Conservation (phyloP, 441 rosid species). For the Gossypium lobatum region DNA sequence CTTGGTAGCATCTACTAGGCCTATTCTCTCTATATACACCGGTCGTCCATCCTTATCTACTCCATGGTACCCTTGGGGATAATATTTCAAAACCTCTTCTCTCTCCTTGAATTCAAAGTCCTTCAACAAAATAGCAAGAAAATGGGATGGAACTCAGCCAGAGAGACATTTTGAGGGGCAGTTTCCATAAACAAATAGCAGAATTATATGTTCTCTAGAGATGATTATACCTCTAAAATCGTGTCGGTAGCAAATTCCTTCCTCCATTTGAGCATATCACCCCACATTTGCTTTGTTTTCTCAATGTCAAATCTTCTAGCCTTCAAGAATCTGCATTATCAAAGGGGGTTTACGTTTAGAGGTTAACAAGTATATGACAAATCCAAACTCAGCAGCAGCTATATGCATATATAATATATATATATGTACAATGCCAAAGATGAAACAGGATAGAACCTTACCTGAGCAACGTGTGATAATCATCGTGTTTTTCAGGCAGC, state of each 20-base stretch:
- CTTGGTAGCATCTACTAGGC: conserved; percentile 71
- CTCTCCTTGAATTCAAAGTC: conserved; percentile 69
- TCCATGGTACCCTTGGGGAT: conserved; percentile 93
- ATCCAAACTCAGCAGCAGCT: background rate
- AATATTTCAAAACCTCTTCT: conserved; percentile 51
- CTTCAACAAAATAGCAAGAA: conserved; percentile 26
- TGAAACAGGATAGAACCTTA: conserved; percentile 14
- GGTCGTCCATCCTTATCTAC: conserved; percentile 86
- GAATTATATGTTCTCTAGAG: background rate
- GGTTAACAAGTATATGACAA: background rate
- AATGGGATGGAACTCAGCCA: background rate
- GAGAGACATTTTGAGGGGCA: background rate
- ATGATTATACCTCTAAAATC: conserved; percentile 44
- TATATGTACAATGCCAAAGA: background rate
- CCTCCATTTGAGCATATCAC: conserved; percentile 80
- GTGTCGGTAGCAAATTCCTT: conserved; percentile 69
- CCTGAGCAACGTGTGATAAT: conserved; percentile 83
- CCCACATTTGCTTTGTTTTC: conserved; percentile 85
- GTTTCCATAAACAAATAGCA: background rate
- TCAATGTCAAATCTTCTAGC: conserved; percentile 83
- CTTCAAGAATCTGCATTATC: conserved; percentile 53
- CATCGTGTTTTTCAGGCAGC: conserved; percentile 67
- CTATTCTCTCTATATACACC: conserved; percentile 73
- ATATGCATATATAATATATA: background rate
- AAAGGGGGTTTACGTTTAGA: background rate